Evolutionary conservation across 192 early-diverging fungal species (phyloP).

Genomic region (Thamnidium elegans): DNA sequence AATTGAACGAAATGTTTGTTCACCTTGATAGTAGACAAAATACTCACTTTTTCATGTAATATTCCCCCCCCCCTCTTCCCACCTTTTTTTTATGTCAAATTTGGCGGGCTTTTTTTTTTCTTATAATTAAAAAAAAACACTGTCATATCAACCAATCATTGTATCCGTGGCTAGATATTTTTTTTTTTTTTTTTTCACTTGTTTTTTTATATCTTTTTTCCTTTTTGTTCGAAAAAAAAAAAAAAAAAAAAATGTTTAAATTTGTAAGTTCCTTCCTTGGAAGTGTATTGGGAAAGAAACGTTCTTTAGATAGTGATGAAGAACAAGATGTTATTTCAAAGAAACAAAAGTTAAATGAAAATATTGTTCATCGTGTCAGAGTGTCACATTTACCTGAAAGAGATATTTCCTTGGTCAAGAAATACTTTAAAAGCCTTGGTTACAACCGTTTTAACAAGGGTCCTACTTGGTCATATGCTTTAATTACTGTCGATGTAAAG

Average conservation of each 20-base stretch:
- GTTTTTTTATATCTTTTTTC: conserved; percentile 3
- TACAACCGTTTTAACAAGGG: conserved; percentile 24
- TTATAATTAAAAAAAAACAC: neutral
- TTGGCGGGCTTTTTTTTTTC: neutral
- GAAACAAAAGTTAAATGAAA: conserved; percentile 17
- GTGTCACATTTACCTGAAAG: conserved; percentile 26
- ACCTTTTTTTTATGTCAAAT: neutral
- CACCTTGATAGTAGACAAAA: conserved; percentile 72
- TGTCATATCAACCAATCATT: neutral
- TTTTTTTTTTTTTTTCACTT: neutral
- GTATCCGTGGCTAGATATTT: neutral
- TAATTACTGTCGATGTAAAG: conserved; percentile 30
- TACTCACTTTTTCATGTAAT: conserved; percentile 72
- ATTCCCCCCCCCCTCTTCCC: neutral
- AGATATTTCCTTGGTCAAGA: conserved; percentile 21
- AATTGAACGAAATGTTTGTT: conserved; percentile 87
- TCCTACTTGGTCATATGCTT: conserved; percentile 29
- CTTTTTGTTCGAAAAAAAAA: neutral
- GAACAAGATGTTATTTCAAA: conserved; percentile 1
- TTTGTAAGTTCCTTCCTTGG: conserved; percentile 18
- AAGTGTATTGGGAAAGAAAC: conserved; percentile 19
- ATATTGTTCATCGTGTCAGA: conserved; percentile 18
- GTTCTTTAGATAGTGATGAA: conserved; percentile 13
- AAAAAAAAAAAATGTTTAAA: conserved; percentile 13
- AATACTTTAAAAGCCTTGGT: conserved; percentile 24